Base-by-base conservation (phyloP, 139 green algal species). In the Asterochloris erici region DNA sequence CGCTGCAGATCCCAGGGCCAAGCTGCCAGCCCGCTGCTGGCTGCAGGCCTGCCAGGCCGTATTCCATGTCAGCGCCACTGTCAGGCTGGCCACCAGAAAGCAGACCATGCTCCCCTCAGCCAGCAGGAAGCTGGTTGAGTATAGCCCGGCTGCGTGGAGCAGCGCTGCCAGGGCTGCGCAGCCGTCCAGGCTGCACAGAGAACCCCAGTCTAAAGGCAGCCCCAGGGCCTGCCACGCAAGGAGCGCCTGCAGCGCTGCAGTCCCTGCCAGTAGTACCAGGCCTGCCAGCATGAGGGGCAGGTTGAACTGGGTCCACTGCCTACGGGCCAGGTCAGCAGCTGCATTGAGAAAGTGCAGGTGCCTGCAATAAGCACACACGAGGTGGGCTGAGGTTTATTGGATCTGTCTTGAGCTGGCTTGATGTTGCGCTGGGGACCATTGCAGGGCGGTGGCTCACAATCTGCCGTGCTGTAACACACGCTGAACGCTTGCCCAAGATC, bases 281-380 rank as follows among this genome's bases (percentile, higher is more conserved):
- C 93, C 94, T 0, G 78, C 74, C 14, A 75, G 79, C 74, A 97
- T 95, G 24, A 82, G 68, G 0, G 47, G 27, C 47, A 89, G 61
- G 23, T 88, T 29, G 79, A 96, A 97, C 54, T 94, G 89, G 0
- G 93, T 95, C 90, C 94, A 98, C 81, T 94, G 90, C 11, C 79
- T 62, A 23, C 91, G 83, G 0, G 93, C 94, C 63, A 97, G 79
- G 0, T 76, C 77, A 10, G 85, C 89, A 9, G 90, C 91, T 6
- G 66, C 83, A 21, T 82, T 77, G 77, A 97, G 83, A 71, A 88
- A 94, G 1, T 29, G 63, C 62, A 74, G 38, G 24, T 83, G 47
- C 79, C 82, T 82, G 70, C 14, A 27, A 24, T 60, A 0, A 63
- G 11, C 16, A n/a, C 74, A 62, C 23, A 79, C 19, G 16, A 13